Base-by-base conservation (phyloP, 345 rosid genomes). In the Arabidopsis arenosa region DNA sequence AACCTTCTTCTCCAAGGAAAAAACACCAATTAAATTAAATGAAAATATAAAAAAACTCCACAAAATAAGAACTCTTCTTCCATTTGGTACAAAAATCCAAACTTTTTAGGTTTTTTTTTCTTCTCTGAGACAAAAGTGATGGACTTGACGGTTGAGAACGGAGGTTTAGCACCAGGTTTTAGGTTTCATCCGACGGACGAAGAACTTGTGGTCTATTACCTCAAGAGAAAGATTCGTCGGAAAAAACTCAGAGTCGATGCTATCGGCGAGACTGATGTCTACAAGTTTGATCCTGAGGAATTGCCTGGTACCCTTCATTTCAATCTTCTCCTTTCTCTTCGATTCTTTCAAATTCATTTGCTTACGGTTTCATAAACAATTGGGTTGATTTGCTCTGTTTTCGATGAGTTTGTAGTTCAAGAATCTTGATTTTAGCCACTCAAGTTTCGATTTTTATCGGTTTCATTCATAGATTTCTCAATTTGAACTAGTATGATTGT, bases 101-200 rank as follows among this genome's bases (percentile, higher is more conserved):
- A 39, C 17, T 49, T 48, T 48, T 51, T 7, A 14, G 44, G 63
- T 5, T 48, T 59, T 39, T 10, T 35, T 55, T 13, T 26, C 13
- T 28, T 5, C 61, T 40, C 35, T 0, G 52, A 66, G 52, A 68
- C 41, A 32, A 57, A 63, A 44, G 64, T 32, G 64, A 74, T 74
- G 79, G 78, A 75, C 18, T 63, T 63, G 21, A 28, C 26, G 17
- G 71, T 70, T 52, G 85, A 75, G 18, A 83, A 80, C 6, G 66
- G 78, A 62, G 58, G 26, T 17, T 84, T 88, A 95, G 96, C 97
- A 0, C 98, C 98, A 4, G 97, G 98, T 66, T 94, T 94, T 72
- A 78, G 97, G 77, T 92, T 94, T 78, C 93, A 94, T 58, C 98
- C 98, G 9, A 94, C 97, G 1, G 98, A 94, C 58, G 97, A 94